Conservation (phyloP, 2,329 filamentous ascomycete genomes). For the Chalaropsis ovoidea region DNA sequence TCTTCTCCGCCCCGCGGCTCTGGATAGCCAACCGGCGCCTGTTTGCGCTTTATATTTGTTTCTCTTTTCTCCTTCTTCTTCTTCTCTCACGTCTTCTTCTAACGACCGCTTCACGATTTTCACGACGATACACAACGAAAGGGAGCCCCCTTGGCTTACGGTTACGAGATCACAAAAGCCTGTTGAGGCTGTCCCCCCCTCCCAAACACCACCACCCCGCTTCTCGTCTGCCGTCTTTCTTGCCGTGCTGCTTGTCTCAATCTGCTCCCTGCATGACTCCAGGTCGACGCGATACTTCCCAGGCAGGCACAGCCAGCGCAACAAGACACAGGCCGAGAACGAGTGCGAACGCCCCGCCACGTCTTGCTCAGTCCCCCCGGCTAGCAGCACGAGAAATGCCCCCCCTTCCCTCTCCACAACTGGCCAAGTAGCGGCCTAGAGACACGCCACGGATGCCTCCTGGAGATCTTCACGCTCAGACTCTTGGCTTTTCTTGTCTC, state of each 20-base stretch:
- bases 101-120: not conserved
- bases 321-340: not conserved
- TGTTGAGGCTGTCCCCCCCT: not conserved
- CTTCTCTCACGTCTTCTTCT: not conserved
- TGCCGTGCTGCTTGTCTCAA: not conserved
- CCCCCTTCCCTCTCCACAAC: accelerated
- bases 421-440: not conserved
- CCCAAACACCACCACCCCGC: not conserved
- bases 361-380: not conserved
- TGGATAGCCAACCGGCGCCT: not conserved
- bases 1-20: not conserved
- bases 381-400: not conserved
- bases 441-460: not conserved
- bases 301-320: not conserved
- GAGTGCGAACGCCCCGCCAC: not conserved
- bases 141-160: not conserved
- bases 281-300: conserved; percentile 1
- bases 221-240: not conserved
- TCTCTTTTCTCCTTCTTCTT: not conserved
- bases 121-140: not conserved
- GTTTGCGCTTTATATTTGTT: not conserved
- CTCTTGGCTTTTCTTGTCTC: not conserved
- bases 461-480: not conserved
- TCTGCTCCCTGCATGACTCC: not conserved
- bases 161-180: not conserved